A percentile compares a stretch with the other conserved stretches of the same genome.
Evolutionary conservation across 2,329 filamentous ascomycete species (phyloP).

Genomic region (Cryphonectria radicalis): DNA sequence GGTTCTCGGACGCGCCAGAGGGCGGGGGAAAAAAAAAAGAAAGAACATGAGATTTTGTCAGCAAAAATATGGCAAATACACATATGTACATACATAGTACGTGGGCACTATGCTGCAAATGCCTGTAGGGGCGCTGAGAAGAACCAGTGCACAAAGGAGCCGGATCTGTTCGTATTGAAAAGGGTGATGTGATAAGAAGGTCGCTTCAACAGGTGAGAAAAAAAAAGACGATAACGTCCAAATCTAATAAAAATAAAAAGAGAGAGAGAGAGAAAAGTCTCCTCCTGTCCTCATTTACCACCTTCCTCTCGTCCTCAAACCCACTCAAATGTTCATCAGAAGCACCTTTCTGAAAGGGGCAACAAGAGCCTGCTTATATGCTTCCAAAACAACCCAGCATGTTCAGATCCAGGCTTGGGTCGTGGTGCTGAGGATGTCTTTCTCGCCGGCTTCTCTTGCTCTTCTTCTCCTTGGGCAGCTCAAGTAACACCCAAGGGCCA

Average conservation of each 20-base stretch:
- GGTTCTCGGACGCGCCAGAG: not conserved
- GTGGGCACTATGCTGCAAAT: not conserved
- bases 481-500: not conserved
- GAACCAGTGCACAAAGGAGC: constrained; percentile 11
- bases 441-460: constrained; percentile 14
- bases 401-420: constrained; percentile 8
- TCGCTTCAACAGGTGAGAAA: constrained; percentile 28
- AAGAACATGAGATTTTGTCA: not conserved
- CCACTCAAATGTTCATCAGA: not conserved
- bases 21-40: not conserved
- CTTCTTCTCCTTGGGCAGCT: constrained; percentile 7
- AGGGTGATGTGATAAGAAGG: constrained; percentile 25
- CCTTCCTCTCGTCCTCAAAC: constrained; percentile 9
- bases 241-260: constrained; percentile 27
- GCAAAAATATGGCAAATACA: not conserved
- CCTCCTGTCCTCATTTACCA: constrained; percentile 20
- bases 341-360: constrained; percentile 1
- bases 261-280: constrained; percentile 19
- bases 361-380: constrained; percentile 6
- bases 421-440: constrained; percentile 18
- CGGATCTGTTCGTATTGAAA: constrained; percentile 32
- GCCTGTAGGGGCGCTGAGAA: not conserved
- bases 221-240: constrained; percentile 29
- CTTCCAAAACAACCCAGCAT: constrained; percentile 8
- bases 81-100: not conserved